A percentile compares a stretch with the other conserved stretches of the same genome.
These are phyloP conservation scores for Aspergillus sp. DNA, from an alignment of 2,329 filamentous ascomycete genomes.

Conservation along the genomic window DNA sequence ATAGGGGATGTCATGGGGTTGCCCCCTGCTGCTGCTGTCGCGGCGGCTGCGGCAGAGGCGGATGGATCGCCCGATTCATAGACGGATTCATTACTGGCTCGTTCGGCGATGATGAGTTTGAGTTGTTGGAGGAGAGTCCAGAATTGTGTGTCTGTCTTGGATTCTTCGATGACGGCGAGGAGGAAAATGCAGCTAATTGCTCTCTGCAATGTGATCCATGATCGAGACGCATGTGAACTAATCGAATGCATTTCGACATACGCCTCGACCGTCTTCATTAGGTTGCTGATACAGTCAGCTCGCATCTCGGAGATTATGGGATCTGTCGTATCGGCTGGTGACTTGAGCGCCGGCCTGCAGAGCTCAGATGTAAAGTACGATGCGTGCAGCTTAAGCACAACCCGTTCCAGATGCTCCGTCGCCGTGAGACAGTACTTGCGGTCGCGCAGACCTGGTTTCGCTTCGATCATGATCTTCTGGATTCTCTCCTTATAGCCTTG, in stretches of 20 bases:
- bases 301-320: slow-evolving; percentile 37
- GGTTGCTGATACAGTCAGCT: slow-evolving; percentile 49
- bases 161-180: slow-evolving; percentile 40
- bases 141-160: slow-evolving; percentile 34
- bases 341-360: slow-evolving; percentile 54
- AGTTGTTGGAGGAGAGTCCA: slow-evolving; percentile 36
- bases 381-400: slow-evolving; percentile 55
- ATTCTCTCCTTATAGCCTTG: slow-evolving; percentile 53
- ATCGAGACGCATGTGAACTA: slow-evolving; percentile 38
- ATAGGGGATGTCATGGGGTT: slow-evolving; percentile 13
- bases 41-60: slow-evolving; percentile 5
- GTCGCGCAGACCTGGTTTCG: slow-evolving; percentile 52
- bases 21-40: slow-evolving; percentile 1
- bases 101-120: slow-evolving; percentile 39
- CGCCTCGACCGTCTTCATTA: slow-evolving; percentile 52
- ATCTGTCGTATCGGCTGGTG: slow-evolving; percentile 40
- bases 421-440: slow-evolving; percentile 34
- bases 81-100: slow-evolving; percentile 30
- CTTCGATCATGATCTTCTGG: slow-evolving; percentile 51
- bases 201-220: slow-evolving; percentile 43
- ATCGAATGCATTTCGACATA: slow-evolving; percentile 51
- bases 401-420: slow-evolving; percentile 52
- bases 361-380: slow-evolving; percentile 58
- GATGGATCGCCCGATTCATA: slow-evolving; percentile 14
- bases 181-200: slow-evolving; percentile 44